These are phyloP conservation scores for Arthrobotrys pseudoclavata DNA, from an alignment of 2,329 filamentous ascomycete genomes.

Conservation along the genomic window DNA sequence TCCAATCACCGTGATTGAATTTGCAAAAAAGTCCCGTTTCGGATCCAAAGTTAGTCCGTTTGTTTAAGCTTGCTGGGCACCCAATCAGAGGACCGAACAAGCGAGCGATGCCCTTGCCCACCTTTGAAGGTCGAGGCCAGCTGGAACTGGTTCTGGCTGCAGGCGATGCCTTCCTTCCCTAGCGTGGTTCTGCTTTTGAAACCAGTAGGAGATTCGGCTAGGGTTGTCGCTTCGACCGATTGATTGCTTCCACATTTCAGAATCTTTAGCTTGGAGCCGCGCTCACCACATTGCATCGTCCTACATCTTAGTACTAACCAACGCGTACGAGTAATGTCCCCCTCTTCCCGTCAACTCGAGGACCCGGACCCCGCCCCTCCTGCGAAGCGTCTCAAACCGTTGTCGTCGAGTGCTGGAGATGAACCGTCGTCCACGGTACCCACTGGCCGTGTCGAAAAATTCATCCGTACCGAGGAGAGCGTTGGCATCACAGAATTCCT, in stretches of 20 bases:
- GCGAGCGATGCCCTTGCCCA: conserved; percentile 36
- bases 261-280: conserved; percentile 36
- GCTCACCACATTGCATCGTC: conserved; percentile 30
- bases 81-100: conserved; percentile 53
- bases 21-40: conserved; percentile 54
- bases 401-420: conserved; percentile 22
- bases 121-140: conserved; percentile 4
- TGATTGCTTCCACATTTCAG: conserved; percentile 30
- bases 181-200: conserved; percentile 29
- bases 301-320: conserved; percentile 8
- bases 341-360: conserved; percentile 28
- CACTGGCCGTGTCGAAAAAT: conserved; percentile 51
- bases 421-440: conserved; percentile 8
- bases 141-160: conserved; percentile 14
- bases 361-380: conserved; percentile 51
- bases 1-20: conserved; percentile 32
- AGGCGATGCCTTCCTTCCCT: conserved; percentile 26
- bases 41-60: conserved; percentile 48
- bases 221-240: conserved; percentile 19
- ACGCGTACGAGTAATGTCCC: conserved; percentile 42
- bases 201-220: conserved; percentile 34
- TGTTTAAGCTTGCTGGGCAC: conserved; percentile 9
- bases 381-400: conserved; percentile 53
- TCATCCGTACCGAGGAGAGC: conserved; percentile 61
- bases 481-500: conserved; percentile 77